phyloP scores from a whole-genome alignment of 129 eudicot species.

The Daucus carota region DH1_v3.0 NC_030383.2:10900501-10901000 shows the following conservation, averaged over 20 bases:
- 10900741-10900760: constrained; percentile 74
- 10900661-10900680: constrained; percentile 66
- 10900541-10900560: constrained; percentile 68
- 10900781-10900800: constrained; percentile 80
- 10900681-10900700: constrained; percentile 53
- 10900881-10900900: constrained; percentile 84
- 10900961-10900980: constrained; percentile 58
- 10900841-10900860: constrained; percentile 81
- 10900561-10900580: constrained; percentile 75
- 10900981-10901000: constrained; percentile 69
- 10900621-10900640: constrained; percentile 52
- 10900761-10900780: constrained; percentile 78
- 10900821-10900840: constrained; percentile 49
- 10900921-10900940: constrained; percentile 86
- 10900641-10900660: constrained; percentile 48
- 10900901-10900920: constrained; percentile 81
- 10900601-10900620: constrained; percentile 70
- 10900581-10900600: constrained; percentile 57
- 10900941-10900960: constrained; percentile 77
- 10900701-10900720: constrained; percentile 65
- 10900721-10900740: constrained; percentile 48
- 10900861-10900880: constrained; percentile 92
- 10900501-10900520: constrained; percentile 46
- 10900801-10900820: constrained; percentile 77
- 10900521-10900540: constrained; percentile 43